Evolutionary conservation across 768 basidiomycete genomes (phyloP), one percentile per base, ranked within the genome.

Genomic region (Lactifluus pinguis): DNA sequence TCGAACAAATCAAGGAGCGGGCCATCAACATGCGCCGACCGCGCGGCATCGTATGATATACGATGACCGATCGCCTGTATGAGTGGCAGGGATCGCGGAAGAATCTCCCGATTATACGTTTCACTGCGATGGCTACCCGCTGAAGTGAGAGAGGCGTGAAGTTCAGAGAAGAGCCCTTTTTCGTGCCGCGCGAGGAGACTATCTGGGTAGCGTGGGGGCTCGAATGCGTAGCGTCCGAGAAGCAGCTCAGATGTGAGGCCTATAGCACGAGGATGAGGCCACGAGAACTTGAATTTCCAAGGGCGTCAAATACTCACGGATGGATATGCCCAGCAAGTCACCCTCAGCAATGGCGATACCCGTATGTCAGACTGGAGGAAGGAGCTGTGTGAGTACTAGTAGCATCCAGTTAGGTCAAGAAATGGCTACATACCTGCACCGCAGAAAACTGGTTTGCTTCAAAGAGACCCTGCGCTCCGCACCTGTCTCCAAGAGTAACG

Each of bases 41-140:
- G 59, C 17, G 77, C 83, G n/a, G 80, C 79, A 7, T 82, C 79
- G 67, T 84, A 84, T 2, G 84, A 81, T 45, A 83, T 72, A 14
- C 83, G 79, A 66, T 85, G 82, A 4, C 85, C 84, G 45, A 86
- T 80, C n/a, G 84, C 79, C 72, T 83, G 79, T 55, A 86, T 69
- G 6, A 80, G 75, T 13, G 62, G 59, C 55, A 81, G 77, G 10
- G 82, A 79, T 67, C 80, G 79, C 6, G 83, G 84, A 55, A 85
- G 76, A 59, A 85, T 69, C 53, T 81, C 74, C 6, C 76, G 73
- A 67, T 81, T 80, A 70, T 83, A 83, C 0, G 72, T 68, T 30
- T 75, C 72, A 69, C 79, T 78, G 53, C 82, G 80, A 72, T 82
- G 80, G 62, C 44, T 53, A 34, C 34, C 17, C 30, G 42, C 48